phyloP scores from a whole-genome alignment of 164 flowering plant genomes.

The Magnolia sinica region DNA sequence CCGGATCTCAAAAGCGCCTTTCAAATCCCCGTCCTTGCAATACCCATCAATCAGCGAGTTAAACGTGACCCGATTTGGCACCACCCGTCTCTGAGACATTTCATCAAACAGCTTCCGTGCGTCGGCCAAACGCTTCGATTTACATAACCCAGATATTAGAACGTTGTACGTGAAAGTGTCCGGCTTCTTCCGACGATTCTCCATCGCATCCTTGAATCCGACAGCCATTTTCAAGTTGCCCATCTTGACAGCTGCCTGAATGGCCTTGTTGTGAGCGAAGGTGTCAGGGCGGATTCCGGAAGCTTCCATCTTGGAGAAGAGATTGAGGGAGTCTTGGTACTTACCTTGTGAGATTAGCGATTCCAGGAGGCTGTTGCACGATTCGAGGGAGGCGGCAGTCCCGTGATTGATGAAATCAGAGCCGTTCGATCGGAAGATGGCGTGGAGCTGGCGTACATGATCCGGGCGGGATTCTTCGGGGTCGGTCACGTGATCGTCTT shows the following conservation, averaged over 20 bases:
- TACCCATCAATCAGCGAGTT: slow-evolving; percentile 68
- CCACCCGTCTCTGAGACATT: slow-evolving; percentile 38
- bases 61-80: slow-evolving; percentile 40
- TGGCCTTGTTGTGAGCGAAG: slow-evolving; percentile 57
- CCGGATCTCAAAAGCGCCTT: slow-evolving; percentile 36
- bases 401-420: not conserved
- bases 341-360: slow-evolving; percentile 3
- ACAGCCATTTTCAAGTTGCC: slow-evolving; percentile 47
- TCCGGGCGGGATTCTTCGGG: not conserved
- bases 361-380: slow-evolving; percentile 6
- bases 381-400: not conserved
- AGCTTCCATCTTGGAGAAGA: slow-evolving; percentile 24
- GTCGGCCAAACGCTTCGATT: slow-evolving; percentile 41
- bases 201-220: slow-evolving; percentile 42
- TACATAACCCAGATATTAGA: slow-evolving; percentile 56
- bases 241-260: slow-evolving; percentile 61
- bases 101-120: slow-evolving; percentile 61
- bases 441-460: slow-evolving; percentile 2
- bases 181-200: slow-evolving; percentile 26
- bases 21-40: slow-evolving; percentile 55
- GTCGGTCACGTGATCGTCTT: not conserved
- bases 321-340: slow-evolving; percentile 2
- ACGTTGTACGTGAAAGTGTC: slow-evolving; percentile 62
- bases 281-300: slow-evolving; percentile 36
- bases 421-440: slow-evolving; percentile 1